Evolutionary conservation across 148 eudicot genomes (phyloP).

Genomic region (Selenicereus undatus): DNA sequence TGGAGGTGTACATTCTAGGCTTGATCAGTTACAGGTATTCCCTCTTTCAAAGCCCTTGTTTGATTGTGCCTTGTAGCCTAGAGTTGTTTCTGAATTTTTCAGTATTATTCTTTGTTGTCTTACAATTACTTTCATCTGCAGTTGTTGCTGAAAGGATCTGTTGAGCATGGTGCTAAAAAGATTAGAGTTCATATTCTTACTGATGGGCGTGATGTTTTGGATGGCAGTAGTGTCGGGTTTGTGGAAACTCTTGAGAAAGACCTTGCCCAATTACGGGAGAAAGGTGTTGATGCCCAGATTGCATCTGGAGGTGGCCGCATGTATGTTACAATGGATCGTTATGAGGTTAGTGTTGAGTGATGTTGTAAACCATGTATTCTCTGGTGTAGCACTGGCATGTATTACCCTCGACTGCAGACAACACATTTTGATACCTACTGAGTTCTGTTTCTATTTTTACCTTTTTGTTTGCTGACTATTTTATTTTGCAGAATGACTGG

Average conservation of each 20-base stretch:
- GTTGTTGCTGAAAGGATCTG: conserved; percentile 77
- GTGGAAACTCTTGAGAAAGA: conserved; percentile 84
- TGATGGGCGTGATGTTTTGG: conserved; percentile 97
- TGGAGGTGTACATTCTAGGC: conserved; percentile 97
- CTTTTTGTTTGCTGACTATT: background rate
- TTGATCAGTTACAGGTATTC: conserved; percentile 88
- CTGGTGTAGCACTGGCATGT: background rate
- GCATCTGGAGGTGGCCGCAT: conserved; percentile 99
- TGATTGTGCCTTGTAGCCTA: background rate
- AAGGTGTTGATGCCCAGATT: conserved; percentile 82
- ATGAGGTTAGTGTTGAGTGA: conserved; percentile 55
- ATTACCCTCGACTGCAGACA: background rate
- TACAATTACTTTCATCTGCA: conserved; percentile 28
- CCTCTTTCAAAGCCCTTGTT: background rate
- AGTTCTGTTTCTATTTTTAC: background rate
- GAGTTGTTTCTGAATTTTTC: background rate
- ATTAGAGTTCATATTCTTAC: conserved; percentile 85
- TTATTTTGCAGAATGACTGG: conserved; percentile 77
- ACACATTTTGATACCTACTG: background rate
- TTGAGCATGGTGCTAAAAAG: conserved; percentile 81
- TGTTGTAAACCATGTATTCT: background rate
- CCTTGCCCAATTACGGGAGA: conserved; percentile 56
- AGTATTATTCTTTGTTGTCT: background rate
- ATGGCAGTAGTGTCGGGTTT: conserved; percentile 89
- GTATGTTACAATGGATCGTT: conserved; percentile 95